Percentiles rank a stretch among this genome's conserved stretches.
Conservation (phyloP, 345 rosid genomes). For the Melastoma malabathricum region DNA sequence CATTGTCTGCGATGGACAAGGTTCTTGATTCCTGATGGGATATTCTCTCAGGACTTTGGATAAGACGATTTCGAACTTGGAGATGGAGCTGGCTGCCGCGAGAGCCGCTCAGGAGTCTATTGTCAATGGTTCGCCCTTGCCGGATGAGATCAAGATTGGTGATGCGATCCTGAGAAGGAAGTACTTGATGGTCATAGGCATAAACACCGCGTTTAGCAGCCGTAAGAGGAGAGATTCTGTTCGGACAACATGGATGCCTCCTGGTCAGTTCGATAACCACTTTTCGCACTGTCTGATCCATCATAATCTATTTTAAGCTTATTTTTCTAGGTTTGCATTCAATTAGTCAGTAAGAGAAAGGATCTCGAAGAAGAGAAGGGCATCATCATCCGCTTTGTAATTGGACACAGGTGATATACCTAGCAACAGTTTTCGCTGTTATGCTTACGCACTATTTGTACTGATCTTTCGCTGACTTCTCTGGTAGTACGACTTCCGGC, state of each 20-base stretch:
- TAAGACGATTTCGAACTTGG: conserved; percentile 66
- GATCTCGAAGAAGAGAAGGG: conserved; percentile 98
- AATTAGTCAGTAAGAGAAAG: conserved; percentile 65
- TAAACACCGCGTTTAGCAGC: conserved; percentile 94
- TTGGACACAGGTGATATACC: conserved; percentile 74
- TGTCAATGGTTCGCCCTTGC: conserved; percentile 62
- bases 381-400: conserved; percentile 82
- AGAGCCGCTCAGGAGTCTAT: conserved; percentile 78
- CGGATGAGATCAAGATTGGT: conserved; percentile 36
- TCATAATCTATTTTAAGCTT: neutral
- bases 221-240: conserved; percentile 90
- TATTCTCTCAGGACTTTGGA: conserved; percentile 42
- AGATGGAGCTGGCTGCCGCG: conserved; percentile 80
- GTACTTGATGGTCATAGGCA: conserved; percentile 80
- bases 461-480: conserved; percentile 2
- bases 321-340: neutral
- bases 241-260: conserved; percentile 98
- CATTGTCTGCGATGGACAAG: too few species aligned
- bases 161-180: conserved; percentile 44
- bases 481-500: conserved; percentile 68
- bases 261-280: conserved; percentile 31
- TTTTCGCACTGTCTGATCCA: neutral
- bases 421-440: neutral
- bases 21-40: neutral
- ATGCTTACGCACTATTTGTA: neutral